Evolutionary conservation across 805 yeast genomes (phyloP).

Genomic region (Nakazawaea anatomiae): DNA sequence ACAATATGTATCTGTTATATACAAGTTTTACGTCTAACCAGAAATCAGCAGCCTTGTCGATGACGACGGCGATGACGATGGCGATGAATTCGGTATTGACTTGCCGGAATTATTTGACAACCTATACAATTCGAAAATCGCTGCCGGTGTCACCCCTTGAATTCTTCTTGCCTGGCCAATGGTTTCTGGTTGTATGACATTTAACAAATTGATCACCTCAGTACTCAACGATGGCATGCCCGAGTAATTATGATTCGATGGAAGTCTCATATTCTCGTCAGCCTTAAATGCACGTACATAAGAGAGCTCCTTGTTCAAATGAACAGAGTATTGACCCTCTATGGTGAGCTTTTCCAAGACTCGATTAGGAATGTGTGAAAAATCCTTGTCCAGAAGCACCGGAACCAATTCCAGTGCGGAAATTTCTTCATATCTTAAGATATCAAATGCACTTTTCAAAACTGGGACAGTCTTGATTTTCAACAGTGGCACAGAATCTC

Average conservation of each 20-base stretch:
- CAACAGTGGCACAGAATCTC: constrained; percentile 34
- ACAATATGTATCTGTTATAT: too few relatives aligned
- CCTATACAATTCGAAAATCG: constrained; percentile 72
- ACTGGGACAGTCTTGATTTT: constrained; percentile 49
- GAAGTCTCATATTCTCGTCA: constrained; percentile 75
- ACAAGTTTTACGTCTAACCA: too few relatives aligned
- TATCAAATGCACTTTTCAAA: constrained; percentile 62
- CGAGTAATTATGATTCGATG: constrained; percentile 58
- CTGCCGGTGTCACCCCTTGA: constrained; percentile 94
- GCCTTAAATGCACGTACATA: constrained; percentile 74
- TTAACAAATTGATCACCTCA: constrained; percentile 67
- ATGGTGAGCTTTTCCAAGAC: constrained; percentile 59
- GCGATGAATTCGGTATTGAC: neutral
- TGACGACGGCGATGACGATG: too few relatives aligned
- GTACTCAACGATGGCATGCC: constrained; percentile 58
- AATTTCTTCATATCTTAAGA: constrained; percentile 51
- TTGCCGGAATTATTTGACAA: constrained; percentile 26
- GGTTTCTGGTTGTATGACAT: constrained; percentile 76
- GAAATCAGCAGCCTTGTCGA: too few relatives aligned
- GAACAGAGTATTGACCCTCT: constrained; percentile 81
- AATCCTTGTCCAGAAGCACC: constrained; percentile 21
- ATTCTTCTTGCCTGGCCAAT: constrained; percentile 94
- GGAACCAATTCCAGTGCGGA: constrained; percentile 28
- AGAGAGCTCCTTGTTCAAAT: constrained; percentile 64
- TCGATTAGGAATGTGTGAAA: constrained; percentile 32